Evolutionary conservation across 1,284 basidiomycete species (phyloP), one percentile per base, ranked within the genome.

Genomic region (Pseudozyma sp.): DNA sequence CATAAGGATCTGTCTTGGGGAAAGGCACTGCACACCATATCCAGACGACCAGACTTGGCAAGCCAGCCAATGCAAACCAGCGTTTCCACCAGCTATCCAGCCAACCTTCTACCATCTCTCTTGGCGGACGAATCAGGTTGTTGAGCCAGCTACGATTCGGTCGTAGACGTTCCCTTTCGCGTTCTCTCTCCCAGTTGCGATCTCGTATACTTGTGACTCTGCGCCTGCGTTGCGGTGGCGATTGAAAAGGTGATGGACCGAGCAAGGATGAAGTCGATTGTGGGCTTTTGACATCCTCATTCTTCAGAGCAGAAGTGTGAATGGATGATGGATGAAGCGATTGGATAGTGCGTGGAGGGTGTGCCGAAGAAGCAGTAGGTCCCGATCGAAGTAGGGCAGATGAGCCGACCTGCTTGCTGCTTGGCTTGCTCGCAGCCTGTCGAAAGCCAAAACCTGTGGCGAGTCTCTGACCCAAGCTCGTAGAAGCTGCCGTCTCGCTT

Each of bases 11-110:
- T 5, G 85, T 85, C 8, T 88, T 86, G 0, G 88, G 88, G 56
- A 89, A 89, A 3, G 88, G 88, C 12, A 88, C 78, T 0, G 87
- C 86, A 51, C 88, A 88, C 88, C 88, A 89, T 1, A 87, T 53
- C 88, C 88, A 89, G 1, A 87, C 88, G 0, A 87, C 80, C 14
- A 87, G 36, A 59, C 88, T 88, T 0, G 88, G 88, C 1, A 87
- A 59, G 0, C 87, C 64, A 0, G 87, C 86, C 5, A 89, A 83
- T 0, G 88, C 86, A 6, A 86, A 83, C 83, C 88, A 88, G 0
- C 88, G 76, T 57, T 85, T 87, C 86, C 86, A 87, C 86, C 88
- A 89, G 16, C 81, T 85, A 25, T 81, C 77, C 36, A 89, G 81
- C 87, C 87, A 88, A 0, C 51, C 66, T 50, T 88, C 86, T 6